Evolutionary conservation across 768 basidiomycete species (phyloP), one percentile per base, ranked within the genome.

Genomic region (Coprinopsis sp.): DNA sequence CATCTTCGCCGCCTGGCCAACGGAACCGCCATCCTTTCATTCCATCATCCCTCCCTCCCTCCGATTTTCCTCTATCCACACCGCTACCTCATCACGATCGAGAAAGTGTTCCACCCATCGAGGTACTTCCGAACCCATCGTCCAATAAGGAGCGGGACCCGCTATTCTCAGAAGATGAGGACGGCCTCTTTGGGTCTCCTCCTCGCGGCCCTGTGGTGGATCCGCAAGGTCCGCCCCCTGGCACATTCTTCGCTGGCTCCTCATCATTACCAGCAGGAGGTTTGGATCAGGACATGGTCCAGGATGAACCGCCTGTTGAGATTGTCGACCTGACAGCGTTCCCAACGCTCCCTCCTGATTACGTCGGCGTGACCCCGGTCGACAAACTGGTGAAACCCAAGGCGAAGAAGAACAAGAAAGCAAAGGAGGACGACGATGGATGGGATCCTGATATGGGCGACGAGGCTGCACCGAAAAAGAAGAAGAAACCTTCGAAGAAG

Each of bases 241-340:
- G 68, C 3, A 70, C 70, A 14, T 77, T 74, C 55, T 77, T 77
- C 33, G 71, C 73, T 10, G 61, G 66, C 3, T 69, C 76, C 6
- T 72, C 77, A 10, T 71, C 74, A 1, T 52, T 64, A 14, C 56
- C 64, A 11, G 39, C 58, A 7, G 60, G 47, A 19, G 54, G 49
- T 16, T 43, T 55, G 10, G 28, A 8, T 18, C 27, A 8, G 27
- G 27, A 27, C 40, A 4, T 6, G 19, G 24, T 23, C 27, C 18
- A 27, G 21, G 29, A 13, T 10, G 25, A 42, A 2, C 36, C 40
- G 1, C 37, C 25, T 34, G 33, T 42, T 3, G 47, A 47, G 7
- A 37, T 66, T 7, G 57, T 68, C 16, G 64, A 68, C 48, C 43
- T 65, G 39, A 65, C 63, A 19, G 56, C 55, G 42, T 51, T 64